Conservation (phyloP, 768 basidiomycete genomes). For the Albatrellus ellisii region DNA sequence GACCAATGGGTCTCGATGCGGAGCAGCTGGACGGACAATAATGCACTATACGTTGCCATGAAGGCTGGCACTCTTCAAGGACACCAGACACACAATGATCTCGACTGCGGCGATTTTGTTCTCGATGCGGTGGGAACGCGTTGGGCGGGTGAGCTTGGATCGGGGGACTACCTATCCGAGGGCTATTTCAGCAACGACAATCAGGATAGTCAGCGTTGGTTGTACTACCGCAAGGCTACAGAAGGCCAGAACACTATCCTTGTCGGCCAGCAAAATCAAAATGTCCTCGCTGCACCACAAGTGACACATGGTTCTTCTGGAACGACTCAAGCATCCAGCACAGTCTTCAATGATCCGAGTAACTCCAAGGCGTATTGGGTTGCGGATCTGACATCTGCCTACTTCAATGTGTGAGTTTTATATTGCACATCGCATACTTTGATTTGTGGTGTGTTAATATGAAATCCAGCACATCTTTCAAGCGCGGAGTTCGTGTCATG, state of each 20-base stretch:
- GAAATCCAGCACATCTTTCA: conserved; percentile 43
- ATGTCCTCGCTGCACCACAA: conserved; percentile 53
- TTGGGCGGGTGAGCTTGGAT: conserved; percentile 93
- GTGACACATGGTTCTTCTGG: conserved; percentile 39
- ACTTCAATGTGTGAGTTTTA: conserved; percentile 50
- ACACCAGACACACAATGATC: conserved; percentile 91
- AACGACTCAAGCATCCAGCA: conserved; percentile 69
- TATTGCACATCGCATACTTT: background rate
- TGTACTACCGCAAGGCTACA: conserved; percentile 92
- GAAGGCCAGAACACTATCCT: conserved; percentile 95
- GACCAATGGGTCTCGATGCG: conserved; percentile 91
- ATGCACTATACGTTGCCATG: conserved; percentile 76
- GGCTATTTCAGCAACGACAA: conserved; percentile 69
- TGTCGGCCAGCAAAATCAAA: conserved; percentile 66
- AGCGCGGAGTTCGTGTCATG: conserved; percentile 74
- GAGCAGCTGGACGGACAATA: conserved; percentile 81
- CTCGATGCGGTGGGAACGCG: conserved; percentile 86
- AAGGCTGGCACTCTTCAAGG: conserved; percentile 73
- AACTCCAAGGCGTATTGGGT: conserved; percentile 73
- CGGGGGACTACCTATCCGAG: conserved; percentile 64
- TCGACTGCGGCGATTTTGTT: conserved; percentile 93
- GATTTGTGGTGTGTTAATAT: conserved; percentile 9
- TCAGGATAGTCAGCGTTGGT: conserved; percentile 66
- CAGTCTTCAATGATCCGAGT: conserved; percentile 46
- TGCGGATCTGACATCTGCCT: conserved; percentile 68